Evolutionary conservation across 139 green algal species (phyloP).

Genomic region (Astrephomene gubernaculifera): DNA sequence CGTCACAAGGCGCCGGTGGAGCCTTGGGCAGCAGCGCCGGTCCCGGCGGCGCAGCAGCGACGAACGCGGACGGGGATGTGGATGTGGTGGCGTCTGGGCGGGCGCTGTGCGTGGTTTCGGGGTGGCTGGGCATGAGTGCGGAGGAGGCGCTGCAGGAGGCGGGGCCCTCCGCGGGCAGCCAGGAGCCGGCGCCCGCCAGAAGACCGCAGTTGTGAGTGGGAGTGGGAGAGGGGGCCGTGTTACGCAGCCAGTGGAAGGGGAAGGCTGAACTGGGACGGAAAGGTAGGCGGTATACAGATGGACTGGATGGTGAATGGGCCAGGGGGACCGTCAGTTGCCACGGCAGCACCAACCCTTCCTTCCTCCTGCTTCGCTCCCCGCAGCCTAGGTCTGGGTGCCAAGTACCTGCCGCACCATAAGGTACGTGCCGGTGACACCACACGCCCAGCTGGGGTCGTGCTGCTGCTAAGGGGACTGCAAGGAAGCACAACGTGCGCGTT

Average conservation of each 20-base stretch:
- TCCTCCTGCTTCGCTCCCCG: neutral
- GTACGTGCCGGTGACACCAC: neutral
- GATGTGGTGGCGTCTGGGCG: conserved; percentile 33
- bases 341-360: neutral
- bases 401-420: conserved; percentile 60
- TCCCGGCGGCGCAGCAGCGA: neutral
- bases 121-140: conserved; percentile 46
- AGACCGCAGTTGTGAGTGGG: conserved; percentile 28
- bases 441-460: neutral
- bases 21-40: neutral
- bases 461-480: no score
- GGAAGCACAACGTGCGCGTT: neutral
- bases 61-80: neutral
- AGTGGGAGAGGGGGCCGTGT: no score
- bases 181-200: neutral
- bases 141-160: conserved; percentile 35
- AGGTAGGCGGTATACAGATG: no score
- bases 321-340: neutral
- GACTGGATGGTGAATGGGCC: no score
- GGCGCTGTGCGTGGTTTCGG: conserved; percentile 25
- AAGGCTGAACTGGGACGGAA: no score
- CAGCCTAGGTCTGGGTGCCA: conserved; percentile 54
- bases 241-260: no score
- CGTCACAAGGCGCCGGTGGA: no score
- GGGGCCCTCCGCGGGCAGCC: neutral